Percentiles rank a stretch among this genome's conserved stretches.
Conservation (phyloP, 768 basidiomycete genomes). For the Mycena alexandri region DNA sequence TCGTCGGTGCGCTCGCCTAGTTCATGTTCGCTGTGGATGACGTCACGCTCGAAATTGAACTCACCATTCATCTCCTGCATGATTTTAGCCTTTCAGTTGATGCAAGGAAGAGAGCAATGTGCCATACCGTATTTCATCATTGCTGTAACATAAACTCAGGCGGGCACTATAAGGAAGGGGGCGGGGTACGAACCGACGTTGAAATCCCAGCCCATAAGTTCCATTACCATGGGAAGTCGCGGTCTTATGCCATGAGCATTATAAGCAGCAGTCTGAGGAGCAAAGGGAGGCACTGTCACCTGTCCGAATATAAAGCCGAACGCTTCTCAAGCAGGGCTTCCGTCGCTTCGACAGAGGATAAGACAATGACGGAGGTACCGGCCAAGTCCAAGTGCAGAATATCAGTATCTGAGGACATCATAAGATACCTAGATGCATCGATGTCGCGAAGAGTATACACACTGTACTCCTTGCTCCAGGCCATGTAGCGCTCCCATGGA, state of each 20-base stretch:
- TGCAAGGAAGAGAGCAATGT: no score
- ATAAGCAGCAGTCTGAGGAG: no score
- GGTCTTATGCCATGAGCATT: slow-evolving; percentile 18
- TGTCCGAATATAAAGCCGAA: slow-evolving; percentile 59
- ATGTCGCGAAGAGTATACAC: no score
- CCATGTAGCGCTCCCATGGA: no score
- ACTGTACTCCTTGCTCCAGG: no score
- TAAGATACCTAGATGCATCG: no score
- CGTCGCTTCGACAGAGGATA: slow-evolving; percentile 49
- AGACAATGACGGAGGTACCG: slow-evolving; percentile 38
- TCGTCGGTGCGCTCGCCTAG: slow-evolving; percentile 28
- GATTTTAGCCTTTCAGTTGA: no score
- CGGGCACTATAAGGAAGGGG: no score
- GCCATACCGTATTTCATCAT: slow-evolving; percentile 35
- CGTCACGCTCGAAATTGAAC: not conserved
- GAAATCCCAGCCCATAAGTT: slow-evolving; percentile 34
- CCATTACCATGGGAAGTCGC: slow-evolving; percentile 24
- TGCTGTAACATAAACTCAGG: not conserved
- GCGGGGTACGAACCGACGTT: slow-evolving; percentile 22
- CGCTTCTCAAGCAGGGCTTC: slow-evolving; percentile 61
- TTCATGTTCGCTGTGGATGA: not conserved
- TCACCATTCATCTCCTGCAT: slow-evolving; percentile 25
- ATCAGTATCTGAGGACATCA: not conserved
- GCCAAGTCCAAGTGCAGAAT: slow-evolving; percentile 18
- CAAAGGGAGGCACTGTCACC: no score